phyloP scores from a whole-genome alignment of 2,329 filamentous ascomycete genomes.

The Zymoseptoria brevis region DNA sequence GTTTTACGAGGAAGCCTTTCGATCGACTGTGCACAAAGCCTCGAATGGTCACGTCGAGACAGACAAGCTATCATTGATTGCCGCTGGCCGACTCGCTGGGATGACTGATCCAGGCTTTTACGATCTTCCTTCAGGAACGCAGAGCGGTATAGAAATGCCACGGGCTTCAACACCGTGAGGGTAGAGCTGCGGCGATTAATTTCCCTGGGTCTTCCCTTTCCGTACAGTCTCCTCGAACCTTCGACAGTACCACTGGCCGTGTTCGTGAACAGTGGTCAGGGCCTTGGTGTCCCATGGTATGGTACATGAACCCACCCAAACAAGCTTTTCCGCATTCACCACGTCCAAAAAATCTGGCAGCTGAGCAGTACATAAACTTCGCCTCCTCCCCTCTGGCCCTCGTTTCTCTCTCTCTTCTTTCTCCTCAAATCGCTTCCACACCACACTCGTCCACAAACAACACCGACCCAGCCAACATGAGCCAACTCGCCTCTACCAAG shows the following conservation, averaged over 20 bases:
- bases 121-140: not conserved
- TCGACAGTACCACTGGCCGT: not conserved
- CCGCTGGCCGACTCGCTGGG: not conserved
- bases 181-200: not conserved
- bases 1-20: not conserved
- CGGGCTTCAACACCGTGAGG: not conserved
- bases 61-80: not conserved
- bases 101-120: not conserved
- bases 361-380: not conserved
- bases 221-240: not conserved
- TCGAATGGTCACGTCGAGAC: not conserved
- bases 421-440: not conserved
- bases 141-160: not conserved
- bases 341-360: not conserved
- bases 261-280: not conserved
- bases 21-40: not conserved
- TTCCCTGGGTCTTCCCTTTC: not conserved
- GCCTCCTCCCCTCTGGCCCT: not conserved
- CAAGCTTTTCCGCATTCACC: not conserved
- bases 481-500: not conserved
- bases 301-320: not conserved
- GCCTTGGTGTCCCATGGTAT: not conserved
- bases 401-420: not conserved
- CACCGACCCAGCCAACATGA: not conserved
- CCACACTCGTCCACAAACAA: not conserved